Evolutionary conservation across 2,329 filamentous ascomycete species (phyloP), one percentile per base, ranked within the genome.

Genomic region (Phyllosticta capitalensis): DNA sequence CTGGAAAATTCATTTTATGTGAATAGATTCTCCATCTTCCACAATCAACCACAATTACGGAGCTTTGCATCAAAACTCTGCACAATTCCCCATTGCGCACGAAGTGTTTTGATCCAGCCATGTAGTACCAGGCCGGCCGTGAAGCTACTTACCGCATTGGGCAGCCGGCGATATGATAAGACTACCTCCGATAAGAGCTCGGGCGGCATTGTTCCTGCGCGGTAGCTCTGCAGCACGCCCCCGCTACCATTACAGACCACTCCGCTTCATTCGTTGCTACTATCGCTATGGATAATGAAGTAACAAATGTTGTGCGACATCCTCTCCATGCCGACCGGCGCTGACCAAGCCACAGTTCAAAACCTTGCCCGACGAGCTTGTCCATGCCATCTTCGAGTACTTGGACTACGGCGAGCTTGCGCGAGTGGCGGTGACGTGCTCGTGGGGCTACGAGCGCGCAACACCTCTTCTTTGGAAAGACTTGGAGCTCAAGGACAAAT

Each of bases 331-430:
- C 14, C 14, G 5, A n/a, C 12, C n/a, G 14, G 38, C 21, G 6
- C 56, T 59, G 50, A 59, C 24, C 33, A n/a, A 19, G 17, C 45
- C 19, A 17, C 51, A 59, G 58, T 22, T 33, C 28, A 45, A 52
- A n/a, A n/a, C 24, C 26, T 52, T 78, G 2, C 76, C 76, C 1
- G 69, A 72, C 38, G 76, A 78, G 63, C 68, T 78, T 1, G 63
- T 77, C 9, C 69, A 73, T 58, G 68, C 73, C 33, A 68, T 78
- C 50, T 63, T 75, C n/a, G 64, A 67, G 28, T 66, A 67, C 38
- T 66, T 78, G 20, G 58, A 67, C 24, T 64, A 64, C 0, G 5
- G 59, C n/a, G 65, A 69, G 50, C 69, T 76, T 38, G 64, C 63
- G 52, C 61, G 63, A 3, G 61, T 73, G 14, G 71, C 70, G 33